These are phyloP conservation scores for Taxillus chinensis DNA, from an alignment of 164 flowering plant genomes.

Conservation along the genomic window DNA sequence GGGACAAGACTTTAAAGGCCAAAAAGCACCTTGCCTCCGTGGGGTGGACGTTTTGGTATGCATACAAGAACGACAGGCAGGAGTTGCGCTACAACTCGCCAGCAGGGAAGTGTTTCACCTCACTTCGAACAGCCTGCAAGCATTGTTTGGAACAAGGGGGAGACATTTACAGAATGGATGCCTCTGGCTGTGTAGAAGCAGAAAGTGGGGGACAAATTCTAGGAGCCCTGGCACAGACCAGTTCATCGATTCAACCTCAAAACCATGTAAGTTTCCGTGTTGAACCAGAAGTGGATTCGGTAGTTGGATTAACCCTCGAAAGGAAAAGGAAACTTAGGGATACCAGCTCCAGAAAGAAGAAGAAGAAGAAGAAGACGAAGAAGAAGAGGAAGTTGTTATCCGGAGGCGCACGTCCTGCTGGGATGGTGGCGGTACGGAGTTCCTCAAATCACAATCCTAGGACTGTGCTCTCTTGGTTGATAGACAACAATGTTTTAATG, in stretches of 20 bases:
- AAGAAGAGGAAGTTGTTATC: too few species aligned
- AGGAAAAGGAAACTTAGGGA: slow-evolving; percentile 13
- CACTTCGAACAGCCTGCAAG: slow-evolving; percentile 49
- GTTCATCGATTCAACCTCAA: too few species aligned
- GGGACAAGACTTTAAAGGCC: slow-evolving; percentile 17
- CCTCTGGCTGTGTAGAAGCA: not conserved
- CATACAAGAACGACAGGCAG: slow-evolving; percentile 1
- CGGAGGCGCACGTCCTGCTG: too few species aligned
- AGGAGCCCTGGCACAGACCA: too few species aligned
- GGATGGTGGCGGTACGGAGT: slow-evolving; percentile 18
- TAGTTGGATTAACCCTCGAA: not conserved
- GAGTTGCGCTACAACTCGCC: slow-evolving; percentile 42
- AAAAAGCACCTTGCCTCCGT: slow-evolving; percentile 43
- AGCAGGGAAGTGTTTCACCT: slow-evolving; percentile 19
- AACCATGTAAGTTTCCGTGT: too few species aligned
- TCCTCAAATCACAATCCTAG: slow-evolving; percentile 29
- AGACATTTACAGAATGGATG: not conserved
- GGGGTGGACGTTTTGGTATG: slow-evolving; percentile 41
- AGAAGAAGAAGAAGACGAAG: slow-evolving; percentile 10
- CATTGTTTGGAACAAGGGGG: slow-evolving; percentile 18
- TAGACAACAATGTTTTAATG: slow-evolving; percentile 55
- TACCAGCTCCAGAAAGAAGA: slow-evolving; percentile 7
- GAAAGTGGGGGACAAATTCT: not conserved
- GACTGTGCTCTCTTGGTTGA: slow-evolving; percentile 69
- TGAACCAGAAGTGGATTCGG: too few species aligned